Evolutionary conservation across 2,329 filamentous ascomycete species (phyloP).

Genomic region (Chrysoporthe cubensis): DNA sequence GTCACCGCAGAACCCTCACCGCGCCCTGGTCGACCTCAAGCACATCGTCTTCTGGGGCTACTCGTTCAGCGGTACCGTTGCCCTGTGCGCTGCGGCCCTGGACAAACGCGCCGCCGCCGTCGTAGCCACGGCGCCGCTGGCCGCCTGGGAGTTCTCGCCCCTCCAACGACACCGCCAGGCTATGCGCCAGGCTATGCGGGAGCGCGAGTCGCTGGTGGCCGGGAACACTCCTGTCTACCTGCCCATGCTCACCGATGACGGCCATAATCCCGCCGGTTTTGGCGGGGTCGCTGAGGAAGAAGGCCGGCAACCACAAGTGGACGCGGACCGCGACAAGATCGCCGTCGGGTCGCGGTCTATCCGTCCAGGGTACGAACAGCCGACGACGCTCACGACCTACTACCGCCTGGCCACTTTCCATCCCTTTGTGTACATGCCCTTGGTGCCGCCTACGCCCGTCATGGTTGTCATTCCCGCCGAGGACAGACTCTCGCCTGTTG

Average conservation of each 20-base stretch:
- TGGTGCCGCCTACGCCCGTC: neutral
- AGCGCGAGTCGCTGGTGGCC: slow-evolving; percentile 38
- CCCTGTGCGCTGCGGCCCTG: slow-evolving; percentile 16
- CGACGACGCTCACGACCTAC: neutral
- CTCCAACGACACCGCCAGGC: slow-evolving; percentile 22
- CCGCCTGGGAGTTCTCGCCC: slow-evolving; percentile 17
- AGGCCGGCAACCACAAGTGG: no score
- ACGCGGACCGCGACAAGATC: slow-evolving; percentile 1
- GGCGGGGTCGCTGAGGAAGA: slow-evolving; percentile 14
- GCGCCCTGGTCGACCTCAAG: slow-evolving; percentile 11
- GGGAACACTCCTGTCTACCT: slow-evolving; percentile 39
- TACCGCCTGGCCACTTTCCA: neutral
- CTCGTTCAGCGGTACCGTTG: slow-evolving; percentile 11
- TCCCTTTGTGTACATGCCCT: neutral
- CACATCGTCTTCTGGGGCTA: slow-evolving; percentile 18
- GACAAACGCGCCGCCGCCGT: slow-evolving; percentile 20
- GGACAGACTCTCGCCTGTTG: no score
- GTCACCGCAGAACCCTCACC: neutral
- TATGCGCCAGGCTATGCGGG: slow-evolving; percentile 35
- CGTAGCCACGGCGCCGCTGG: slow-evolving; percentile 10
- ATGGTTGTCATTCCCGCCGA: neutral
- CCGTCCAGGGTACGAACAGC: neutral
- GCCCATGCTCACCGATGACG: slow-evolving; percentile 36
- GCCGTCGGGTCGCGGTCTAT: slow-evolving; percentile 1
- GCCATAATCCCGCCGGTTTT: slow-evolving; percentile 37